Evolutionary conservation across 345 rosid species (phyloP).

Genomic region (Pugionium cornutum): DNA sequence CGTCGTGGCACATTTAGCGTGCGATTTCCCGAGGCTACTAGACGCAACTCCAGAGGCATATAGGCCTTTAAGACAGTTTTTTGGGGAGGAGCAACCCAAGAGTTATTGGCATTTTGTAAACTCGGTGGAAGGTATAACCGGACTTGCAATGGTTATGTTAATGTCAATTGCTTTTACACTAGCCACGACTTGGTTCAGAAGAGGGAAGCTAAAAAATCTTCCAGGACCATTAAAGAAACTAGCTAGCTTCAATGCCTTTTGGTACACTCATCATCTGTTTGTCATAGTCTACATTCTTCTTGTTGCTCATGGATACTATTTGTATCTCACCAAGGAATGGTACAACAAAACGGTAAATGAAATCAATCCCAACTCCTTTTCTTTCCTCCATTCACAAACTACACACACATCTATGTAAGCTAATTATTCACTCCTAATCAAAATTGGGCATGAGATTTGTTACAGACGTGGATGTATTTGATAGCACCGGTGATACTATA

Average conservation of each 20-base stretch:
- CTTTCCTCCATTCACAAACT: not conserved
- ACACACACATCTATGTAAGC: not conserved
- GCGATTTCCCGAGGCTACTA: slow-evolving; percentile 72
- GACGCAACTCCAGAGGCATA: slow-evolving; percentile 56
- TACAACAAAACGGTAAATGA: slow-evolving; percentile 61
- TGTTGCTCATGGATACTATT: slow-evolving; percentile 61
- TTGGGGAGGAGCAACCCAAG: slow-evolving; percentile 58
- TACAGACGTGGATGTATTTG: slow-evolving; percentile 85
- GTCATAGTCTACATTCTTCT: slow-evolving; percentile 70
- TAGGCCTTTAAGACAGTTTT: slow-evolving; percentile 52
- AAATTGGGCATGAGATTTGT: not conserved
- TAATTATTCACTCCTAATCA: not conserved
- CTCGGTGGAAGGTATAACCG: slow-evolving; percentile 67
- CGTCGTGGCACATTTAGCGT: slow-evolving; percentile 55
- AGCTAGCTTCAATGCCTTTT: slow-evolving; percentile 83
- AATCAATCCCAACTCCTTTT: not conserved
- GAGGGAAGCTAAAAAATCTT: slow-evolving; percentile 50
- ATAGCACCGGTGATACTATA: slow-evolving; percentile 61
- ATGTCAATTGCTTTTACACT: slow-evolving; percentile 82
- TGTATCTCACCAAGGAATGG: slow-evolving; percentile 61
- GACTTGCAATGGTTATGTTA: slow-evolving; percentile 58
- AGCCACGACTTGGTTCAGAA: slow-evolving; percentile 75
- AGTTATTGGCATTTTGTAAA: slow-evolving; percentile 71
- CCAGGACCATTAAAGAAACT: slow-evolving; percentile 65
- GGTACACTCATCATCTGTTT: slow-evolving; percentile 86